phyloP scores from a whole-genome alignment of 345 rosid genomes.

The Brassica napus region Da-Ae NC_063445.1:57038501-57039000 shows the following conservation, averaged over 20 bases:
- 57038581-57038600: slow-evolving; percentile 25
- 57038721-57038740: slow-evolving; percentile 68
- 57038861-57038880: slow-evolving; percentile 37
- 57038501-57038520: slow-evolving; percentile 56
- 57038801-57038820: neutral
- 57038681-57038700: slow-evolving; percentile 39
- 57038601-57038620: neutral
- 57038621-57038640: slow-evolving; percentile 31
- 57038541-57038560: slow-evolving; percentile 42
- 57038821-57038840: slow-evolving; percentile 15
- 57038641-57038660: slow-evolving; percentile 31
- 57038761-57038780: slow-evolving; percentile 46
- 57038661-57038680: slow-evolving; percentile 29
- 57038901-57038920: neutral
- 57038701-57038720: slow-evolving; percentile 46
- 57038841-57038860: slow-evolving; percentile 40
- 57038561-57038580: slow-evolving; percentile 16
- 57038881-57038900: slow-evolving; percentile 1
- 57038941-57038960: neutral
- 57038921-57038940: neutral
- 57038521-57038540: slow-evolving; percentile 43
- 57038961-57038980: neutral
- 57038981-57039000: neutral
- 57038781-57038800: slow-evolving; percentile 1
- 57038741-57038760: slow-evolving; percentile 90